Evolutionary conservation across 345 rosid species (phyloP).

Genomic region (Fremontodendron californicum): DNA sequence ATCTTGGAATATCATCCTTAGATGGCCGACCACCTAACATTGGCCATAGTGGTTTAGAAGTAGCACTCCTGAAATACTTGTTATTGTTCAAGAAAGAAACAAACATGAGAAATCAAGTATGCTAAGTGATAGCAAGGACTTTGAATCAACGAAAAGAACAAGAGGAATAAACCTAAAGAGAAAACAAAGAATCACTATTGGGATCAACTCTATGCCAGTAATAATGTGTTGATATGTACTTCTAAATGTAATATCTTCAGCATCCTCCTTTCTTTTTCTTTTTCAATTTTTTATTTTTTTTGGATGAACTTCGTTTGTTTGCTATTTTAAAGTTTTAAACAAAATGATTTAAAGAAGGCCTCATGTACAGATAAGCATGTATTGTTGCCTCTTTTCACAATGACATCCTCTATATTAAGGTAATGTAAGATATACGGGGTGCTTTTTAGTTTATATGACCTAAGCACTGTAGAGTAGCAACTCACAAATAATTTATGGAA

Average conservation of each 20-base stretch:
- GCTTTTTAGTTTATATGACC: background rate
- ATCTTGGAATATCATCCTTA: constrained; percentile 60
- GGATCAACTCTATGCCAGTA: background rate
- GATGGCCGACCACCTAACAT: constrained; percentile 58
- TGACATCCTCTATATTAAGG: background rate
- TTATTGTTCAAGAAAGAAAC: background rate
- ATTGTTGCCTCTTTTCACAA: background rate
- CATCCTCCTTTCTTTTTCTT: background rate
- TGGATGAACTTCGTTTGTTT: background rate
- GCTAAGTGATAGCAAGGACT: background rate
- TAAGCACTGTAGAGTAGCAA: background rate
- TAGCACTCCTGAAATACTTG: constrained; percentile 44
- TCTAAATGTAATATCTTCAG: background rate
- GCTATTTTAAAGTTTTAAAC: background rate
- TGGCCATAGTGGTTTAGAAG: constrained; percentile 77
- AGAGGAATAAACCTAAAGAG: background rate
- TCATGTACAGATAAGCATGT: background rate
- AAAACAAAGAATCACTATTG: background rate
- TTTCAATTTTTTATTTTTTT: background rate
- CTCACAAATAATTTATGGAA: background rate
- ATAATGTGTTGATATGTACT: background rate
- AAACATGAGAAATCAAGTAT: constrained; percentile 4
- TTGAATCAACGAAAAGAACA: background rate
- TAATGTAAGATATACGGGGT: background rate
- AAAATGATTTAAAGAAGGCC: background rate